phyloP scores from a whole-genome alignment of 2,329 filamentous ascomycete genomes.

The Ceratocystis harringtonii region DNA sequence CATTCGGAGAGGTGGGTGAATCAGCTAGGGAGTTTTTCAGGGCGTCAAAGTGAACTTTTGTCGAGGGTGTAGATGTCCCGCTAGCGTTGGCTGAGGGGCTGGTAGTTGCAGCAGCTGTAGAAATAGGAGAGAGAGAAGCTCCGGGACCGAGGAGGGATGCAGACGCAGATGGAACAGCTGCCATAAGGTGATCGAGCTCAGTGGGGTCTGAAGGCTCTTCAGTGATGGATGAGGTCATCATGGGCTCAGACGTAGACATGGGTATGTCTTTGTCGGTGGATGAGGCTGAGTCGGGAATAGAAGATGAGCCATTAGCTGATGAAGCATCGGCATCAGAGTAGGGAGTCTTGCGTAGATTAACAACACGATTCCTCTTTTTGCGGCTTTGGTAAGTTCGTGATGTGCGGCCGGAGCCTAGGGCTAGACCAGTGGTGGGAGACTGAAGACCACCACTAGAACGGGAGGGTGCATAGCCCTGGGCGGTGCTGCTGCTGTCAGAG shows the following conservation, averaged over 20 bases:
- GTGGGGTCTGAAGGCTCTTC: slow-evolving; percentile 39
- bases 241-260: slow-evolving; percentile 47
- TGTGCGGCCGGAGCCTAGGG: slow-evolving; percentile 43
- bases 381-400: slow-evolving; percentile 47
- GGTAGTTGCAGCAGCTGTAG: background rate
- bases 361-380: slow-evolving; percentile 72
- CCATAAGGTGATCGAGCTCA: slow-evolving; percentile 23
- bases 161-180: background rate
- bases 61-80: background rate
- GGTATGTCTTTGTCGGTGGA: slow-evolving; percentile 27
- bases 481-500: slow-evolving; percentile 52
- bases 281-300: slow-evolving; percentile 21
- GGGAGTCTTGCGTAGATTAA: slow-evolving; percentile 58
- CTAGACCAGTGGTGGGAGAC: slow-evolving; percentile 35
- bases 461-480: slow-evolving; percentile 42
- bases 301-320: slow-evolving; percentile 28
- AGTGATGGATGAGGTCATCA: slow-evolving; percentile 40
- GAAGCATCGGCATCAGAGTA: slow-evolving; percentile 30
- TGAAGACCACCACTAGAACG: slow-evolving; percentile 28
- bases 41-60: slow-evolving; percentile 14
- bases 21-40: background rate
- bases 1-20: too few species aligned
- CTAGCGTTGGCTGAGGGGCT: background rate
- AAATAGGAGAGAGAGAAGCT: background rate
- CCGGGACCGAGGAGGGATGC: background rate